phyloP scores from a whole-genome alignment of 306 rosid species.

The Castanopsis chinensis region DNA sequence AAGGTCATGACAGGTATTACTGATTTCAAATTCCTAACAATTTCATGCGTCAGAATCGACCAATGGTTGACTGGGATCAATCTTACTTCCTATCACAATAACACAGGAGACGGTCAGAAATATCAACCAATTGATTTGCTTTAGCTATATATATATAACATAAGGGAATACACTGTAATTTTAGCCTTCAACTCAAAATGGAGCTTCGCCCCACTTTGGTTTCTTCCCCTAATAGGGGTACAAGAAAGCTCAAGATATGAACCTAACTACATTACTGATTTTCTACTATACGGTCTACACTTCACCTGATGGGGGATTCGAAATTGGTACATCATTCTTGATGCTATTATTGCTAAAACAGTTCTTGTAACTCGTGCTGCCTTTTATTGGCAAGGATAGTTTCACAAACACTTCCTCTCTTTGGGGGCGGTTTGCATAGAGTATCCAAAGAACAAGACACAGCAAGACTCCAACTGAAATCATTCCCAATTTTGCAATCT shows the following conservation, averaged over 20 bases:
- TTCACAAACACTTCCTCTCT: slow-evolving; percentile 76
- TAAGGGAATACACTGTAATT: slow-evolving; percentile 19
- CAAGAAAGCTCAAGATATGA: not conserved
- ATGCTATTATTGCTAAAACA: slow-evolving; percentile 4
- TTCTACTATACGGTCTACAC: slow-evolving; percentile 25
- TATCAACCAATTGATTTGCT: slow-evolving; percentile 21
- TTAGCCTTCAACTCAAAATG: slow-evolving; percentile 35
- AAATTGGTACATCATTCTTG: slow-evolving; percentile 23
- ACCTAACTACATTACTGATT: not conserved
- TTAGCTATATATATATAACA: slow-evolving; percentile 1
- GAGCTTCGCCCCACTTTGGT: slow-evolving; percentile 77
- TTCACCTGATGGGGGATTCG: slow-evolving; percentile 32
- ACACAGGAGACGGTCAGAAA: not conserved
- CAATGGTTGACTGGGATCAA: not conserved
- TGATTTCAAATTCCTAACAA: too few relatives aligned
- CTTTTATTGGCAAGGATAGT: slow-evolving; percentile 39
- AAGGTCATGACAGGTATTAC: too few relatives aligned
- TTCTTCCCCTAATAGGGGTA: slow-evolving; percentile 31
- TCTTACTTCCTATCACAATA: not conserved
- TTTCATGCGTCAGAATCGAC: too few relatives aligned
- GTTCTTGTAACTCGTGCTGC: slow-evolving; percentile 29
- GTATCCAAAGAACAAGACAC: slow-evolving; percentile 90
- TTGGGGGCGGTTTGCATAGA: slow-evolving; percentile 90
- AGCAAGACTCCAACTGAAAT: slow-evolving; percentile 85
- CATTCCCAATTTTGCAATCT: slow-evolving; percentile 75